Percentiles rank a stretch among this genome's conserved stretches.
Conservation (phyloP, 208 protist genomes). For the Naegleria gruberi region DNA sequence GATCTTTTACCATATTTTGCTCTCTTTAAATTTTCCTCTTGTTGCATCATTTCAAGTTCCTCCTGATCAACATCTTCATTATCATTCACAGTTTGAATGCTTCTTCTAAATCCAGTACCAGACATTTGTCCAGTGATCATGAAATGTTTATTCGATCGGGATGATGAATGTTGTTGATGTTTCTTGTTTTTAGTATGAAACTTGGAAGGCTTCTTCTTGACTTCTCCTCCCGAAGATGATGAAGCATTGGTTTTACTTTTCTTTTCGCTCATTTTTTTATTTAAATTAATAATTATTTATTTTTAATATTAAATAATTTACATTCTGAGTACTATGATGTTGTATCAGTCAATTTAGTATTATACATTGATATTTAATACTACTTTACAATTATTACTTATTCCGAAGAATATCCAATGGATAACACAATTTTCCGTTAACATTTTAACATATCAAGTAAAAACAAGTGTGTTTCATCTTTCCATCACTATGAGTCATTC, state of each 20-base stretch:
- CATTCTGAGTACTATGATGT: no score
- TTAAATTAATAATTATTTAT: background rate
- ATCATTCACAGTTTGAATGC: background rate
- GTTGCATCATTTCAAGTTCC: background rate
- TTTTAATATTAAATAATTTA: no score
- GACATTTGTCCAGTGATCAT: background rate
- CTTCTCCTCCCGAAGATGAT: background rate
- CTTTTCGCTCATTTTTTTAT: background rate
- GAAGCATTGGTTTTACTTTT: background rate
- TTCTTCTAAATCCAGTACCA: background rate
- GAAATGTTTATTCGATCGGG: background rate
- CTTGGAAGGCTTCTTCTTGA: background rate
- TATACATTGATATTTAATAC: no score
- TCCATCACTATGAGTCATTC: no score
- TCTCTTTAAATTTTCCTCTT: background rate
- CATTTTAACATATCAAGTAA: no score
- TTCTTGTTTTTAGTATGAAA: background rate
- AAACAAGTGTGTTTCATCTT: no score
- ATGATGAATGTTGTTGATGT: background rate
- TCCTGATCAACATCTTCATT: background rate
- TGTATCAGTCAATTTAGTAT: no score
- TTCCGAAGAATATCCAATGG: no score
- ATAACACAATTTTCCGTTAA: no score
- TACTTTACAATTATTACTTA: no score
- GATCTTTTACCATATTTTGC: background rate